phyloP scores from a whole-genome alignment of 306 rosid genomes.

The Pterocarpus santalinus region DNA sequence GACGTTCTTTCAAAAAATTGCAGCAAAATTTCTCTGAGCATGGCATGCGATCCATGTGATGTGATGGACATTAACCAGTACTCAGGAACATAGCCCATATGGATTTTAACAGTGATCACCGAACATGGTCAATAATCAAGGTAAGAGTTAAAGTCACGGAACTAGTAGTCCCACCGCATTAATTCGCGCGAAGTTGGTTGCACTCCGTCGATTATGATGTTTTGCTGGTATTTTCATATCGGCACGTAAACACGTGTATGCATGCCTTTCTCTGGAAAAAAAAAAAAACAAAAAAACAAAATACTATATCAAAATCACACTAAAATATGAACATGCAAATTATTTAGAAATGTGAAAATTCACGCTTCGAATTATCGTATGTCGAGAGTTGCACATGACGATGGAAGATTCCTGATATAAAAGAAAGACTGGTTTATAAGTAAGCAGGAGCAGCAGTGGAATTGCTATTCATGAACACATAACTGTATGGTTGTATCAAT shows the following conservation, averaged over 20 bases:
- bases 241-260: not conserved
- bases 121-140: slow-evolving; percentile 10
- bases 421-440: not conserved
- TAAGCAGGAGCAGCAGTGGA: not conserved
- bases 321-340: not conserved
- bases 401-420: not conserved
- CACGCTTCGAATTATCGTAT: not conserved
- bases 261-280: not conserved
- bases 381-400: not conserved
- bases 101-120: slow-evolving; percentile 29
- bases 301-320: not conserved
- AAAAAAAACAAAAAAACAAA: no score
- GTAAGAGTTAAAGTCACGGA: not conserved
- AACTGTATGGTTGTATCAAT: not conserved
- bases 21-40: slow-evolving; percentile 1
- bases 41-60: slow-evolving; percentile 34
- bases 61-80: not conserved
- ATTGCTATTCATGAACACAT: not conserved
- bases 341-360: not conserved
- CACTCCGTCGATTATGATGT: not conserved
- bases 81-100: not conserved
- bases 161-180: slow-evolving; percentile 12
- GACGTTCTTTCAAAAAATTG: slow-evolving; percentile 1
- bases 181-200: not conserved
- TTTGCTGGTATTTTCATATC: slow-evolving; percentile 16